Evolutionary conservation across 1,284 basidiomycete genomes (phyloP), one percentile per base, ranked within the genome.

Genomic region (Puccinia coronata): DNA sequence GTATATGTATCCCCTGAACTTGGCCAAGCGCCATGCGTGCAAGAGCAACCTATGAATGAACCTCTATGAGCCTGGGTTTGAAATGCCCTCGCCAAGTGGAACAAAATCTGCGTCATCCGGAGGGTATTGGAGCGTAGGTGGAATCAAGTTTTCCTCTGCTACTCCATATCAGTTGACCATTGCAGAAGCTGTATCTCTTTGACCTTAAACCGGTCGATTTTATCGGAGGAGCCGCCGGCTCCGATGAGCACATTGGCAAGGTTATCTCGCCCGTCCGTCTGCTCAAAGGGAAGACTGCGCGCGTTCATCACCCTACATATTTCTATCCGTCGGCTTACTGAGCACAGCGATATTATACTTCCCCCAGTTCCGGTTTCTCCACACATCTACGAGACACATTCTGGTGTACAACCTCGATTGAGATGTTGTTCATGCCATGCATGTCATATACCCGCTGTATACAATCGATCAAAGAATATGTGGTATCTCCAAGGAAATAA

Each of bases 221-320:
- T n/a, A 28, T 47, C 67, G 43, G 67, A 70, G 67, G 67, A 70
- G 67, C 43, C 67, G 67, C 47, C 67, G 67, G 67, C 18, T 31
- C 67, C 67, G 67, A 51, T 14, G 67, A 18, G 23, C 43, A 49
- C 23, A 70, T 12, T 41, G 11, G n/a, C 67, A 70, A 70, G 11
- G 9, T 51, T 70, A 39, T 41, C 34, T 34, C 23, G 9, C 28
- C 20, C 20, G 55, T 31, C 34, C 43, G n/a, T 70, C 67, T 18
- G 43, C n/a, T 28, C n/a, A 31, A 28, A 25, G 11, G 31, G 6
- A 65, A 49, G 25, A 28, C 47, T 70, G 28, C 36, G 34, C n/a
- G 61, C 61, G 39, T 63, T n/a, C 25, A 34, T 49, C 43, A 25
- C 11, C 2, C 41, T 70, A 70, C 43, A 49, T 49, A 8, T 9